A percentile compares a stretch with the other conserved stretches of the same genome.
Conservation (phyloP, 2,329 filamentous ascomycete genomes). For the Lachnellula arida region DNA sequence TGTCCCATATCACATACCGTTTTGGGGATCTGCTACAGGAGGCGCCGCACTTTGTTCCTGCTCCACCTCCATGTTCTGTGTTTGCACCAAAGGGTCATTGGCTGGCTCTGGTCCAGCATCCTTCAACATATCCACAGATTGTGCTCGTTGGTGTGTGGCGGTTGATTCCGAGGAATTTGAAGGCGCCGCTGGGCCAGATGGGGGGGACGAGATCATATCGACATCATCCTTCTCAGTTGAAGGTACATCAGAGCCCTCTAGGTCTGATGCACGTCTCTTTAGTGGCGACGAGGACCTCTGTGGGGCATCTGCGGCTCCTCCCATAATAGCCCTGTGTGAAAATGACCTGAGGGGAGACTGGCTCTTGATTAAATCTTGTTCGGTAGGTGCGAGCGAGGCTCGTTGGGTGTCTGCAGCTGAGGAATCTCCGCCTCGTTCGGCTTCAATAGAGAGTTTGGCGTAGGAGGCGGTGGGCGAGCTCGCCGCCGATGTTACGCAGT, state of each 20-base stretch:
- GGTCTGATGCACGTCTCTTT: conserved; percentile 52
- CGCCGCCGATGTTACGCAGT: conserved; percentile 51
- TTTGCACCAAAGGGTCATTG: not conserved
- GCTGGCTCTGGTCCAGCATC: conserved; percentile 9
- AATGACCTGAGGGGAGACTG: conserved; percentile 47
- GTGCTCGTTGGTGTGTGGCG: conserved; percentile 10
- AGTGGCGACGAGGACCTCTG: conserved; percentile 61
- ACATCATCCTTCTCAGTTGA: conserved; percentile 30
- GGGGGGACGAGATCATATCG: conserved; percentile 28
- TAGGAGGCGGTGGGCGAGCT: conserved; percentile 55
- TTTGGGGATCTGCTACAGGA: not conserved
- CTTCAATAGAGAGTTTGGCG: conserved; percentile 53
- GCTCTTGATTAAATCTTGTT: conserved; percentile 31
- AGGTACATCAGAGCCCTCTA: conserved; percentile 25
- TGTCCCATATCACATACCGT: not conserved
- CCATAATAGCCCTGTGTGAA: conserved; percentile 51
- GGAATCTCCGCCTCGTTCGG: conserved; percentile 43
- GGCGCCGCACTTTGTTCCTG: not conserved
- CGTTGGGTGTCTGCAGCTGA: conserved; percentile 23
- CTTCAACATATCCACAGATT: conserved; percentile 24
- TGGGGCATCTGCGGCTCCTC: conserved; percentile 51
- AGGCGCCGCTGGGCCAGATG: conserved; percentile 10
- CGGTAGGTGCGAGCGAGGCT: conserved; percentile 33
- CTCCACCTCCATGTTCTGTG: not conserved
- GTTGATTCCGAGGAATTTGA: not conserved